Evolutionary conservation across 2,329 filamentous ascomycete genomes (phyloP).

Genomic region (Pseudocercospora pini-densiflorae): DNA sequence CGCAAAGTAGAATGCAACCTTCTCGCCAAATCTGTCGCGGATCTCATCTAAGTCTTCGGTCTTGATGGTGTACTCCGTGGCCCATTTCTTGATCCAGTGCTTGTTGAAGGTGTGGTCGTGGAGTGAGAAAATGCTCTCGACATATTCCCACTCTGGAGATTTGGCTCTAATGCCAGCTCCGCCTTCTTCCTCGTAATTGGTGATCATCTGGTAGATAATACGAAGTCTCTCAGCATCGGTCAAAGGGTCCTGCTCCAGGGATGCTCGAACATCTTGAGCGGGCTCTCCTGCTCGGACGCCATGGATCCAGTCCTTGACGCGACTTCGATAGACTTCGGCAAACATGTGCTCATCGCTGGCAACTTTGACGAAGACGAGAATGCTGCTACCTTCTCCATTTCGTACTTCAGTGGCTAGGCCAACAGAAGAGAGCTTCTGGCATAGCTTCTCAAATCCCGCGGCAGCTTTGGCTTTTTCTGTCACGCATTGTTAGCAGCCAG

Average conservation of each 20-base stretch:
- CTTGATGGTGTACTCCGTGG: constrained; percentile 51
- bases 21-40: constrained; percentile 55
- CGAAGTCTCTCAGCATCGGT: constrained; percentile 87
- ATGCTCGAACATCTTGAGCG: constrained; percentile 69
- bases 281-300: constrained; percentile 81
- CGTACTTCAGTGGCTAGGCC: constrained; percentile 90
- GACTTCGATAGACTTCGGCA: constrained; percentile 76
- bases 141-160: constrained; percentile 55
- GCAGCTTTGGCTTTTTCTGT: constrained; percentile 71
- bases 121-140: constrained; percentile 55
- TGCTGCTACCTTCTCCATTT: constrained; percentile 71
- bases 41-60: constrained; percentile 57
- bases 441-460: constrained; percentile 75
- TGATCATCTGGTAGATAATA: constrained; percentile 78
- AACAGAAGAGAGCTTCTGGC: constrained; percentile 73
- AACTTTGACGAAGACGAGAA: constrained; percentile 83
- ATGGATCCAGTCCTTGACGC: constrained; percentile 92
- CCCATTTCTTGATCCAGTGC: constrained; percentile 59
- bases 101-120: constrained; percentile 59
- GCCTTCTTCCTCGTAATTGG: constrained; percentile 52
- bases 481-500: neutral
- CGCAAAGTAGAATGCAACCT: constrained; percentile 92
- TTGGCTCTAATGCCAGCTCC: constrained; percentile 57
- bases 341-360: constrained; percentile 75
- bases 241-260: constrained; percentile 74